These are phyloP conservation scores for Trichoderma sp. DNA, from an alignment of 2,329 filamentous ascomycete genomes.

Conservation along the genomic window DNA sequence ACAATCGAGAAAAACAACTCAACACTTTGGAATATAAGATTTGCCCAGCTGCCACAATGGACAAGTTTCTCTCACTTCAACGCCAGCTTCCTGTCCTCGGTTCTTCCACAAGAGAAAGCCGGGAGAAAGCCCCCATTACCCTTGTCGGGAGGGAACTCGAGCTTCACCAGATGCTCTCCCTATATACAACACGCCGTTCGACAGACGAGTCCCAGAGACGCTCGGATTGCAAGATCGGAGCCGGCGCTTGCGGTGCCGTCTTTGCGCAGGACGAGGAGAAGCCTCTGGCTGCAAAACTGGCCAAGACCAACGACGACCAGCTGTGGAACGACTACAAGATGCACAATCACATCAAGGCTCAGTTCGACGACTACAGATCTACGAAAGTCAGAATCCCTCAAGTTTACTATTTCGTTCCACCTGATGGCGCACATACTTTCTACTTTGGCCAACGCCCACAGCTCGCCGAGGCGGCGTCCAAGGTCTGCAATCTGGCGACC, in stretches of 20 bases:
- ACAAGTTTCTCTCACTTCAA: no score
- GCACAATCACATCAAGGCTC: constrained; percentile 9
- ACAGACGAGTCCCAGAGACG: no score
- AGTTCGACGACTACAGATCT: constrained; percentile 9
- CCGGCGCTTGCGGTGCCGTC: constrained; percentile 32
- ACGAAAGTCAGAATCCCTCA: constrained; percentile 20
- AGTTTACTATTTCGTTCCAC: constrained; percentile 13
- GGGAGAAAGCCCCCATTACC: no score
- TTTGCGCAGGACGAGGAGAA: constrained; percentile 26
- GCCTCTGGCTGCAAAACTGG: constrained; percentile 29
- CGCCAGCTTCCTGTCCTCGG: no score
- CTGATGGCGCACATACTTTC: not conserved
- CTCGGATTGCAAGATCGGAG: constrained; percentile 31
- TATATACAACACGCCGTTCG: no score
- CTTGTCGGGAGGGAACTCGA: no score
- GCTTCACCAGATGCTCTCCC: no score
- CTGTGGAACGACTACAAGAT: constrained; percentile 28
- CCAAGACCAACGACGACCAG: constrained; percentile 26
- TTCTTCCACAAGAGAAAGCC: no score
- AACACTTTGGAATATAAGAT: no score
- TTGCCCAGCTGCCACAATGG: no score
- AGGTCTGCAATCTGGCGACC: constrained; percentile 31
- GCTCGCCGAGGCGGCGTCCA: constrained; percentile 23
- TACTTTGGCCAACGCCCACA: constrained; percentile 27
- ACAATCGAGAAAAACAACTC: no score